phyloP scores from a whole-genome alignment of 169 alveolate species.

The Perkinsus olseni region DNA sequence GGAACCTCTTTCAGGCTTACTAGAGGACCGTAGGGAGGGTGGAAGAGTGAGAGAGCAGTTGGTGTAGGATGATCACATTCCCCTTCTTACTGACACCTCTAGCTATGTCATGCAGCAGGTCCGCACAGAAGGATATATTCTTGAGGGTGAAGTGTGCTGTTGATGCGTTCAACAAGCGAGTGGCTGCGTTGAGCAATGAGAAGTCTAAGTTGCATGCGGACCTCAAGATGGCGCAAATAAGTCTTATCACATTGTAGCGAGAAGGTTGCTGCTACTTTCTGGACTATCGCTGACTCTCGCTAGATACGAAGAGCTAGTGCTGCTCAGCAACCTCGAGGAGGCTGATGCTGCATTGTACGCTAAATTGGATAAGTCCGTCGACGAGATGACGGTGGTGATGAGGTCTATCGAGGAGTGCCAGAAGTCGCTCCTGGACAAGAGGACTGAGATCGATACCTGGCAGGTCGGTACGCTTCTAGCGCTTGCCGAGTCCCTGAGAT shows the following conservation, averaged over 20 bases:
- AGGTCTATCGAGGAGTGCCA: slow-evolving; percentile 44
- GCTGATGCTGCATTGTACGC: slow-evolving; percentile 50
- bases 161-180: not conserved
- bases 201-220: not conserved
- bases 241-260: not conserved
- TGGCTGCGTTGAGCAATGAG: not conserved
- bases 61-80: not conserved
- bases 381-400: slow-evolving; percentile 54
- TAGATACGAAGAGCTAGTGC: slow-evolving; percentile 48
- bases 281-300: slow-evolving; percentile 17
- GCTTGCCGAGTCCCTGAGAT: not conserved
- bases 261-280: not conserved
- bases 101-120: not conserved
- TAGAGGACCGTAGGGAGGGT: not conserved
- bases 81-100: not conserved
- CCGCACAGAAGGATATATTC: not conserved
- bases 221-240: not conserved
- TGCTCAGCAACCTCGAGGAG: slow-evolving; percentile 61
- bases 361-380: slow-evolving; percentile 40
- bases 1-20: not conserved
- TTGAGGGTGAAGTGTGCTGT: not conserved
- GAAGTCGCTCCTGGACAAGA: slow-evolving; percentile 32
- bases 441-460: slow-evolving; percentile 51
- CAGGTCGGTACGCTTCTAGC: not conserved
- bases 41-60: not conserved